Percentiles rank a stretch among this genome's conserved stretches.
Evolutionary conservation across 2,329 filamentous ascomycete species (phyloP).

Genomic region (Arthroderma sp.): DNA sequence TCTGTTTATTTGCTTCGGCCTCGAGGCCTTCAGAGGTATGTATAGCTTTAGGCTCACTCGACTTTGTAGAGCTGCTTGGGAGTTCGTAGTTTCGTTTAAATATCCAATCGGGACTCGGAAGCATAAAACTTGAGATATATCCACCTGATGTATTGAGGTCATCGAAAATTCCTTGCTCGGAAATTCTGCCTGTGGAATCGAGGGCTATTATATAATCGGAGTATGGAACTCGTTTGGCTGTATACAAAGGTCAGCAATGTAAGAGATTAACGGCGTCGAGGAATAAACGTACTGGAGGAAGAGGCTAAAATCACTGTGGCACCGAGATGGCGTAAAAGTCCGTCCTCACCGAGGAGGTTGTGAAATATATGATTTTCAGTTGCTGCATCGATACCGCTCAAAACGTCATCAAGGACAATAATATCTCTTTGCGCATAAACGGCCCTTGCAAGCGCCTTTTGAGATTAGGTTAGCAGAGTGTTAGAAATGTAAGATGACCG

Average conservation of each 20-base stretch:
- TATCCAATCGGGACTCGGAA: slow-evolving; percentile 21
- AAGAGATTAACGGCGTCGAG: not conserved
- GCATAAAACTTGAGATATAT: slow-evolving; percentile 29
- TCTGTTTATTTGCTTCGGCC: slow-evolving; percentile 18
- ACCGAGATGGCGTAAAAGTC: slow-evolving; percentile 30
- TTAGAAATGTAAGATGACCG: not conserved
- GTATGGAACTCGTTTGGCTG: slow-evolving; percentile 28
- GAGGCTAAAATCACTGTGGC: slow-evolving; percentile 29
- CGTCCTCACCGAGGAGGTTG: slow-evolving; percentile 33
- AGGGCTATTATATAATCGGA: slow-evolving; percentile 32
- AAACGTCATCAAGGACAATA: slow-evolving; percentile 38
- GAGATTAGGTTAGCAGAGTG: not conserved
- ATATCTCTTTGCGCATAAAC: slow-evolving; percentile 37
- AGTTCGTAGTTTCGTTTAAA: slow-evolving; percentile 8
- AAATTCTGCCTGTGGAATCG: slow-evolving; percentile 23
- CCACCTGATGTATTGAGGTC: slow-evolving; percentile 24
- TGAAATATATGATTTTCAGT: slow-evolving; percentile 39
- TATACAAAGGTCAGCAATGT: slow-evolving; percentile 6
- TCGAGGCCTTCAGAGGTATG: slow-evolving; percentile 13
- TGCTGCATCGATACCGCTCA: slow-evolving; percentile 38
- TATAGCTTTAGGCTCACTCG: not conserved
- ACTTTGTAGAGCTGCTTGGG: not conserved
- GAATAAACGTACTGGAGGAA: slow-evolving; percentile 18
- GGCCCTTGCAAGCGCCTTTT: slow-evolving; percentile 37
- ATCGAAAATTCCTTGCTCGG: slow-evolving; percentile 30